Percentiles rank a stretch among this genome's conserved stretches.
Evolutionary conservation across 805 yeast genomes (phyloP).

Genomic region (Candida yuanshanica): DNA sequence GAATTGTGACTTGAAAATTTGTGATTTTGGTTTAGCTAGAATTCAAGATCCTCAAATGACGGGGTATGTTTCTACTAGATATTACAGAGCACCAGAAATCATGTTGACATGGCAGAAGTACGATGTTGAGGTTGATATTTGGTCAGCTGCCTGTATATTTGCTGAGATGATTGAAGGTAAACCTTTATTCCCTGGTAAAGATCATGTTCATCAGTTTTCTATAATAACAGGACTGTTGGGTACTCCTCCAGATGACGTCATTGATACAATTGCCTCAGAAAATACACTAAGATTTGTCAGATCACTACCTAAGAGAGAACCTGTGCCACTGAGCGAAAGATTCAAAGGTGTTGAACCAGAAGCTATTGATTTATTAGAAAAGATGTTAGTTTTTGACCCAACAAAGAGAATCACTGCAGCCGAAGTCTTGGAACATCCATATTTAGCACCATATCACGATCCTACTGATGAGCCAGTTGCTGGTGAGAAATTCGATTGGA

Average conservation of each 20-base stretch:
- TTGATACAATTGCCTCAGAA: conserved; percentile 92
- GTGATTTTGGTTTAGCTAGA: conserved; percentile 93
- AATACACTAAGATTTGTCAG: conserved; percentile 92
- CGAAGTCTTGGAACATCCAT: conserved; percentile 84
- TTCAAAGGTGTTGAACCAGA: conserved; percentile 76
- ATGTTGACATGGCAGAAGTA: conserved; percentile 99
- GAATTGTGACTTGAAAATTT: conserved; percentile 85
- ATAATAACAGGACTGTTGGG: conserved; percentile 95
- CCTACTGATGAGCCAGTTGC: conserved; percentile 97
- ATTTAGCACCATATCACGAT: conserved; percentile 92
- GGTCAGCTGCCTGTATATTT: conserved; percentile 97
- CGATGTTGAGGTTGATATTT: conserved; percentile 93
- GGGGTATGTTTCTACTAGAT: conserved; percentile 93
- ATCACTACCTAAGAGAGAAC: conserved; percentile 87
- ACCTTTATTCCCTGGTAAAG: conserved; percentile 96
- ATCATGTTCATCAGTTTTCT: conserved; percentile 96
- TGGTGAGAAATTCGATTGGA: conserved; percentile 92
- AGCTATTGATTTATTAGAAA: conserved; percentile 81
- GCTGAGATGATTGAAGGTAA: conserved; percentile 98
- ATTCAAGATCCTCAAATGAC: conserved; percentile 99
- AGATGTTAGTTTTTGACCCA: conserved; percentile 94
- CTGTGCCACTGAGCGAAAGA: conserved; percentile 80
- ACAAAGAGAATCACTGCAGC: conserved; percentile 90
- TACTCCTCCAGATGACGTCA: conserved; percentile 93
- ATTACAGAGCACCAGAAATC: conserved; percentile 96